Base-by-base conservation (phyloP, 1,139 yeast genomes). In the Taphrina communis region DNA sequence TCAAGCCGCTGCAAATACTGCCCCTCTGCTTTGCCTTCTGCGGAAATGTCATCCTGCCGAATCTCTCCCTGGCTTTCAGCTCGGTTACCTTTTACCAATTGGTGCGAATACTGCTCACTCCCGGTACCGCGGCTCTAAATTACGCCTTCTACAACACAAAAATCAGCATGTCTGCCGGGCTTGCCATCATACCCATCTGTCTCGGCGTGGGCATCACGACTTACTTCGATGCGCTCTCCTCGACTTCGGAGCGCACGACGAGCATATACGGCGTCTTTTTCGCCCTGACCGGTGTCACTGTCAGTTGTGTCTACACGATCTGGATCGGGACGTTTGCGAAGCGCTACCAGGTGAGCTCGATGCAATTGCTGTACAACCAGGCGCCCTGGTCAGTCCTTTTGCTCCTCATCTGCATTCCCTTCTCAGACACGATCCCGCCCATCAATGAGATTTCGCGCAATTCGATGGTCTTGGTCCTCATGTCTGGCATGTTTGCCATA, bases 21-120 rank as follows among this genome's bases (percentile, higher is more conserved):
- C 68, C 68, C 31, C 51, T 65, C 25, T 65, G 68, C 52, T 56
- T 65, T 42, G 68, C 68, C n/a, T 65, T 65, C 57, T 56, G 63
- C 39, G 68, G 63, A 35, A 65, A 57, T 42, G 63, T 57, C 62
- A 57, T 65, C 58, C 42, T 65, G 17, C 62, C 68, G 19, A 65
- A 65, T 58, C 58, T 65, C 39, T 57, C 63, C 36, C 46, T 65
- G 25, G 68, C 68, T 4, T 65, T 57, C 63, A 46, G 57, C 52
- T 56, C 62, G 11, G 68, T 65, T 19, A 56, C 68, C 3, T 57
- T 57, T 36, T 65, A 65, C 38, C 68, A 65, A 58, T 55, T 65
- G 55, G 63, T 57, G 12, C 68, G 68, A 7, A 57, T 65, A 14
- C 58, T 65, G 36, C 57, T 65, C 41, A 65, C 68, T 17, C 68